Base-by-base conservation (phyloP, 345 rosid species). In the Boechera stricta region DNA sequence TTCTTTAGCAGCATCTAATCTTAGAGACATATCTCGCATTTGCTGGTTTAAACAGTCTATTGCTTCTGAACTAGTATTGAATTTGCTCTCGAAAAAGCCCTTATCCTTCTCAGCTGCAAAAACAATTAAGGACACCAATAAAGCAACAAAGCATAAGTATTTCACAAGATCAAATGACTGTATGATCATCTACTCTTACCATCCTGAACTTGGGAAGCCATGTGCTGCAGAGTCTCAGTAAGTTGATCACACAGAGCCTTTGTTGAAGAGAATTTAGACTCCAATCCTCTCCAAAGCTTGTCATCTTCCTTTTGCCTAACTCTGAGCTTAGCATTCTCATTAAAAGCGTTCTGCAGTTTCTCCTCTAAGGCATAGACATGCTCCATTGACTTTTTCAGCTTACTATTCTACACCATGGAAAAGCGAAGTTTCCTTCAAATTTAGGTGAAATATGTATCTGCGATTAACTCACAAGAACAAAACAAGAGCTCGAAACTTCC, bases 211-310 rank as follows among this genome's bases (percentile, higher is more conserved):
- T 88, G 98, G 55, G 85, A 60, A 48, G 95, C 91, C 80, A 94
- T 80, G 60, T 78, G 90, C 70, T 90, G 95, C 54, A 94, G 82
- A 32, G 97, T 89, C 69, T 90, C 98, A 33, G 97, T 87, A 74
- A 89, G 87, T 76, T 92, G 98, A 84, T 90, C 91, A 47, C 87
- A 94, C 5, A 92, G 72, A 51, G 82, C 80, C 85, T 90, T 92
- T 5, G 98, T 92, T 7, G 97, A 90, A 79, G 97, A 88, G 72
- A 90, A 88, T 48, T 90, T 90, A 31, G 97, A 95, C 76, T 87
- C 92, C 84, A 91, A 29, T 60, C 98, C 99, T 82, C 80, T 88
- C 99, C 99, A 95, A 39, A 92, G 89, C 84, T 92, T 95, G 72
- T 92, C 91, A 68, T 92, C 93, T 78, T 92, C 98, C 69, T 87